phyloP scores from a whole-genome alignment of 2,329 filamentous ascomycete species.

The Eutypella sp. region DNA sequence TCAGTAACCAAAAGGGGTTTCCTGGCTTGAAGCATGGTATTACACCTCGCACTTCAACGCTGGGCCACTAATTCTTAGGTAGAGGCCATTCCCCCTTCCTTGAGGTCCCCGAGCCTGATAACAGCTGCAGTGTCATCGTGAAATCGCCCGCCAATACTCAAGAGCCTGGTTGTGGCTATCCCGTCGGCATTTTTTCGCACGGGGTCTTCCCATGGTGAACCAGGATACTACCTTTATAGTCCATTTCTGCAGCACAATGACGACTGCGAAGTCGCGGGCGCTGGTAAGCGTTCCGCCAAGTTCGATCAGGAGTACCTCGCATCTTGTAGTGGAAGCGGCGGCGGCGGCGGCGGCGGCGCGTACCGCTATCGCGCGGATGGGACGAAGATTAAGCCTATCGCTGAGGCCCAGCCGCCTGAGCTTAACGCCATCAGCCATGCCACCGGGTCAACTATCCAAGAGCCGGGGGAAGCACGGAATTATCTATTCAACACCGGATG shows the following conservation, averaged over 20 bases:
- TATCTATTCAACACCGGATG: conserved; percentile 9
- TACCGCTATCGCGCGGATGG: neutral
- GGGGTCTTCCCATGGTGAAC: neutral
- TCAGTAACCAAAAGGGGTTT: conserved; percentile 1
- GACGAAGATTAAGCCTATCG: conserved; percentile 1
- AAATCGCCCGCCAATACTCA: neutral
- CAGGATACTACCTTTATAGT: conserved; percentile 5
- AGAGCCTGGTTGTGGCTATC: neutral
- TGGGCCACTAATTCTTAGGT: neutral
- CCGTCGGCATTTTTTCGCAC: neutral
- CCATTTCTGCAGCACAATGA: conserved; percentile 2
- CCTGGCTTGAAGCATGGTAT: neutral
- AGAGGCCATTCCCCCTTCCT: conserved; percentile 1
- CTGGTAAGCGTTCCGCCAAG: neutral
- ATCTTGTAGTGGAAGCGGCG: too few relatives aligned
- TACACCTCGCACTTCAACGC: too few relatives aligned
- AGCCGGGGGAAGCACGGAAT: conserved; percentile 10
- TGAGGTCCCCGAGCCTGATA: neutral
- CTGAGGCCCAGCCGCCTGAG: neutral
- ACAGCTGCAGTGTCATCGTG: neutral
- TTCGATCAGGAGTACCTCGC: neutral
- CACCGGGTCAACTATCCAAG: conserved; percentile 7
- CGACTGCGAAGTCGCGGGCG: conserved; percentile 1
- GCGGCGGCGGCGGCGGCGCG: neutral
- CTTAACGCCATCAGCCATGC: neutral